Percentiles rank a stretch among this genome's conserved stretches.
Evolutionary conservation across 2,329 filamentous ascomycete genomes (phyloP).

Genomic region (Penicillium aurantiogriseum): DNA sequence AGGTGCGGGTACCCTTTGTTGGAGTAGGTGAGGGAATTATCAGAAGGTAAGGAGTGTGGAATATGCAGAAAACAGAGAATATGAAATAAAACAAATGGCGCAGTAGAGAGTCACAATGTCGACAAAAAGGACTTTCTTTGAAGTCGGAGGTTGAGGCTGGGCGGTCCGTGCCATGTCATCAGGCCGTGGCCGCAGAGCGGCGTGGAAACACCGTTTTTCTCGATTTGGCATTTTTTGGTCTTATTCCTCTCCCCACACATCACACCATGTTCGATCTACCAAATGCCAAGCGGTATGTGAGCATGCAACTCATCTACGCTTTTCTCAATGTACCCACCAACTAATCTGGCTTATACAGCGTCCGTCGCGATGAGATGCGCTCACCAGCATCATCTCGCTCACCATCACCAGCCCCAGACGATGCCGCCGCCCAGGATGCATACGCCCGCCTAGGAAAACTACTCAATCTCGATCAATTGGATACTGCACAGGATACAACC

Average conservation of each 20-base stretch:
- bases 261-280: conserved; percentile 38
- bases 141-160: conserved; percentile 15
- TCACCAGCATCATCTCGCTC: conserved; percentile 32
- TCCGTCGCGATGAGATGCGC: conserved; percentile 39
- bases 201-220: conserved; percentile 15
- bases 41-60: conserved; percentile 17
- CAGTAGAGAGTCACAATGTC: conserved; percentile 3
- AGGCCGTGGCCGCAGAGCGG: conserved; percentile 23
- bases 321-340: not conserved
- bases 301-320: accelerated
- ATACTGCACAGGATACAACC: conserved; percentile 7
- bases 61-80: conserved; percentile 7
- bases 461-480: conserved; percentile 33
- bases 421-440: conserved; percentile 28
- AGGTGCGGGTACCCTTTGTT: conserved; percentile 8
- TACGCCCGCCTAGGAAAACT: conserved; percentile 34
- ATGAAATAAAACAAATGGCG: conserved; percentile 9
- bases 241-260: not conserved
- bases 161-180: conserved; percentile 26
- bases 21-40: not conserved
- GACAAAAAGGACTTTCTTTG: conserved; percentile 4
- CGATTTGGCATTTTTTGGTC: not conserved
- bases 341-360: conserved; percentile 20
- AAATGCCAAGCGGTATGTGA: conserved; percentile 36
- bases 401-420: conserved; percentile 31